Base-by-base conservation (phyloP, 768 basidiomycete species). In the Amanita fuliginea region DNA sequence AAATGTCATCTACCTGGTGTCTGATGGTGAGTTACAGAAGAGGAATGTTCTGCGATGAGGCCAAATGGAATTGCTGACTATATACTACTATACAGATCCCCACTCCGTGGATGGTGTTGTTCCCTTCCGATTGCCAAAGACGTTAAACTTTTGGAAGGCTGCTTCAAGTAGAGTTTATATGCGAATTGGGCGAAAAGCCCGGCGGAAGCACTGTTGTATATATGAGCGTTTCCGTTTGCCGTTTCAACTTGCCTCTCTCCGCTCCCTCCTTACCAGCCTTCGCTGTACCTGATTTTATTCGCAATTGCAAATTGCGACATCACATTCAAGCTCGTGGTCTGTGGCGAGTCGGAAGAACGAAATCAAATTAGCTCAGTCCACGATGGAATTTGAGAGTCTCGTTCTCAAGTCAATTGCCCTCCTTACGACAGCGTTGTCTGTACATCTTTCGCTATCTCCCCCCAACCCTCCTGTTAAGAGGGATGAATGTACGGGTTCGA, bases 401-500 rank as follows among this genome's bases (percentile, higher is more conserved):
- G 46, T 18, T 21, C 33, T 62, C 36, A 63, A 64, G 51, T 55
- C 55, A 10, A 49, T 53, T 30, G 39, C 60, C 4, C 61, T 64
- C 35, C 52, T 64, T 40, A 46, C 59, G 46, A 65, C 66, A 13
- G 68, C 62, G 6, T 42, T 57, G 19, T 62, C 65, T 6, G 67
- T 68, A 9, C 66, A 70, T 43, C 41, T 64, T 26, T 69, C 68
- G 1, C 56, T 69, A 11, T 68, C 67, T 1, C 67, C 69, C 4
- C 67, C 69, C 16, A 69, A 71, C 41, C 67, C 66, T 18, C 66
- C 69, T 0, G 63, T 67, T 14, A 62, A 64, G 50, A 55, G 53
- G 21, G 56, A 65, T 8, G 66, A 68, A 54, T 60, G 63, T n/a
- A 58, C 56, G 49, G 63, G 59, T 9, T 63, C 59, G 48, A 63